phyloP scores from a whole-genome alignment of 179 eudicot species.

The Amaranthus tricolor region DNA sequence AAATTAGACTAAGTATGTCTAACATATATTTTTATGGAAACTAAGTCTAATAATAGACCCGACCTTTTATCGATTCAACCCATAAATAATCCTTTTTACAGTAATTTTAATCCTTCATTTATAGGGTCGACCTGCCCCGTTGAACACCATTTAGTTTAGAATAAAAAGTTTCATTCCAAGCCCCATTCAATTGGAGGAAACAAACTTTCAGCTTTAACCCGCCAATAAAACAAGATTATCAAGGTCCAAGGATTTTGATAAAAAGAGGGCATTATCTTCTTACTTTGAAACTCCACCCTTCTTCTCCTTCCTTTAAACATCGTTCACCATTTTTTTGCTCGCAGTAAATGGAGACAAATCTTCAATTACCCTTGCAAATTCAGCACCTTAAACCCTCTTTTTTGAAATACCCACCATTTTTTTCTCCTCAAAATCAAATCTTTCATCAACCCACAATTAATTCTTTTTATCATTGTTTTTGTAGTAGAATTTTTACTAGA shows the following conservation, averaged over 20 bases:
- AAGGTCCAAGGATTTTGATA: background rate
- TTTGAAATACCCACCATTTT: slow-evolving; percentile 11
- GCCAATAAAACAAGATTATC: slow-evolving; percentile 12
- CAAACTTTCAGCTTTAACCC: slow-evolving; percentile 9
- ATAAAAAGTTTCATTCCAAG: too few species aligned
- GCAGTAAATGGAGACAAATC: slow-evolving; percentile 30
- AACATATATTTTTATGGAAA: too few species aligned
- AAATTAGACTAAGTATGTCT: too few species aligned
- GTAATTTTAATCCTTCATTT: too few species aligned
- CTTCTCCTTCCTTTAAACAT: background rate
- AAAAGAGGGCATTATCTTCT: slow-evolving; percentile 23
- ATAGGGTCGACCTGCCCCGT: too few species aligned
- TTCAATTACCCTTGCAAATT: slow-evolving; percentile 25
- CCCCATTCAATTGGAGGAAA: background rate
- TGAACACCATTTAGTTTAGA: too few species aligned
- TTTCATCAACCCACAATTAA: slow-evolving; percentile 11
- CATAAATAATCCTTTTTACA: too few species aligned
- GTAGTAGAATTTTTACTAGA: slow-evolving; percentile 7
- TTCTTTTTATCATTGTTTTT: slow-evolving; percentile 6
- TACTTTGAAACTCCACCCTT: slow-evolving; percentile 25
- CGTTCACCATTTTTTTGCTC: background rate
- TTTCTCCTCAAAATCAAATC: slow-evolving; percentile 16
- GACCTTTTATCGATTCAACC: too few species aligned
- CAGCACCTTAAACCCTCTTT: slow-evolving; percentile 18
- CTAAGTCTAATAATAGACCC: too few species aligned